phyloP scores from a whole-genome alignment of 352 stramenopile species.

The Phytophthora parvispora region DNA sequence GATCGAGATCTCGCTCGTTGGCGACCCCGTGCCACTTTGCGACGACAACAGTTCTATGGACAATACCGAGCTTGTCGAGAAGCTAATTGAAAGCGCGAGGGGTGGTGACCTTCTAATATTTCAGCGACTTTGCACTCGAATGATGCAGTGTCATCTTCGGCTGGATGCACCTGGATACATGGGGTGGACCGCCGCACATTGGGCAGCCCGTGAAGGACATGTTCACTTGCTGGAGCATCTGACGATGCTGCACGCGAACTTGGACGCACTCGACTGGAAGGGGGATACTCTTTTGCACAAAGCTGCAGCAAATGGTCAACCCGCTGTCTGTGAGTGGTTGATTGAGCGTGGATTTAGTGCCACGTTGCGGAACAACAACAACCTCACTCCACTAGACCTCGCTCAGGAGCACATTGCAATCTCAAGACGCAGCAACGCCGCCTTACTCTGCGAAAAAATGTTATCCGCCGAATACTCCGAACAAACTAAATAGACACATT shows the following conservation, averaged over 20 bases:
- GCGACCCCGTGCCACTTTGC: conserved; percentile 1
- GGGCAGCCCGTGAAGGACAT: conserved; percentile 75
- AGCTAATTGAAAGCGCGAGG: conserved; percentile 74
- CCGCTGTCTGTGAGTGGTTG: conserved; percentile 70
- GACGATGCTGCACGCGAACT: conserved; percentile 52
- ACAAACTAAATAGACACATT: conserved; percentile 7
- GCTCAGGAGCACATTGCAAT: conserved; percentile 58
- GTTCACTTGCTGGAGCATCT: conserved; percentile 75
- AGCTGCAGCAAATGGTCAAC: conserved; percentile 79
- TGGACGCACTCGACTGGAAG: conserved; percentile 72
- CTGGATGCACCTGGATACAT: conserved; percentile 71
- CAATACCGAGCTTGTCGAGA: conserved; percentile 63
- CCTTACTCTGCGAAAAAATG: conserved; percentile 61
- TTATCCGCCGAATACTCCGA: conserved; percentile 50
- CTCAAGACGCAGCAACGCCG: conserved; percentile 41
- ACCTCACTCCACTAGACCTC: conserved; percentile 67
- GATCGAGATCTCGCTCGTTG: conserved; percentile 73
- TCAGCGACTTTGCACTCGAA: conserved; percentile 50
- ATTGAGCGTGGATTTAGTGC: conserved; percentile 75
- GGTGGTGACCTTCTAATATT: conserved; percentile 65
- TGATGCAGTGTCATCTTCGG: conserved; percentile 49
- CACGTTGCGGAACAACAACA: conserved; percentile 75
- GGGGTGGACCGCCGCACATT: conserved; percentile 83
- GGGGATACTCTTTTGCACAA: conserved; percentile 83
- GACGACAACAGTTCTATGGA: conserved; percentile 4